A percentile compares a stretch with the other conserved stretches of the same genome.
These are phyloP conservation scores for Hermanozyma aechmeae DNA, from an alignment of 805 yeast genomes.

Conservation along the genomic window DNA sequence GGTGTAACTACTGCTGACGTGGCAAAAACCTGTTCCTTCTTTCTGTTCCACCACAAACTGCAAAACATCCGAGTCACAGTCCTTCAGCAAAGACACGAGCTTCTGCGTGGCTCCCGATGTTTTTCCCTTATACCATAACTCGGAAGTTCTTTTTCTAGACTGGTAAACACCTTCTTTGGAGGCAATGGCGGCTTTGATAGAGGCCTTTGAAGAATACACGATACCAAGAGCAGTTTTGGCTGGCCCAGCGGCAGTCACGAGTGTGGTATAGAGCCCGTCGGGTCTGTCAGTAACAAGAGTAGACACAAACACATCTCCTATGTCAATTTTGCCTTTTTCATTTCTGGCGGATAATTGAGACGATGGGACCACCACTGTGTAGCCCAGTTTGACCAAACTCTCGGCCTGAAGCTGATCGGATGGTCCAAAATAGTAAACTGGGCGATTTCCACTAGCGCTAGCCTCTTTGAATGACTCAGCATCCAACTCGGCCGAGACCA, in stretches of 20 bases:
- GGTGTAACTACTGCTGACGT: slow-evolving; percentile 59
- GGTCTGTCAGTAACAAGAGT: slow-evolving; percentile 69
- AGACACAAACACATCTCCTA: slow-evolving; percentile 38
- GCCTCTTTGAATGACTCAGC: slow-evolving; percentile 9
- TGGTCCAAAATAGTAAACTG: slow-evolving; percentile 13
- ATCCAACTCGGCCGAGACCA: slow-evolving; percentile 10
- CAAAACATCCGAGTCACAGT: slow-evolving; percentile 90
- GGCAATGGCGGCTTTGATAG: slow-evolving; percentile 72
- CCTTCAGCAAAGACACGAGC: slow-evolving; percentile 56
- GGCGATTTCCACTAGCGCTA: slow-evolving; percentile 19
- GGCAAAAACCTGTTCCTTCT: slow-evolving; percentile 86
- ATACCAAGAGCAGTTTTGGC: slow-evolving; percentile 57
- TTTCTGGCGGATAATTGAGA: slow-evolving; percentile 16
- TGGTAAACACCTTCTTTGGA: slow-evolving; percentile 87
- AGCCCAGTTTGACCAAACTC: slow-evolving; percentile 21
- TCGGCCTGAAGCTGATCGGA: slow-evolving; percentile 15
- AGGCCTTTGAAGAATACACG: slow-evolving; percentile 80
- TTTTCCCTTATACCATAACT: slow-evolving; percentile 92
- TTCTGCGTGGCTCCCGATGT: slow-evolving; percentile 94
- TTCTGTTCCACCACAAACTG: slow-evolving; percentile 77
- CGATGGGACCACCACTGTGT: slow-evolving; percentile 23
- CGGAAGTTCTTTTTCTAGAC: slow-evolving; percentile 68
- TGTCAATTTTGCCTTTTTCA: slow-evolving; percentile 17
- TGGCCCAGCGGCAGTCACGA: slow-evolving; percentile 65
- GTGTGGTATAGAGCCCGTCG: slow-evolving; percentile 79